A percentile compares a stretch with the other conserved stretches of the same genome.
Evolutionary conservation across 2,329 filamentous ascomycete genomes (phyloP).

Genomic region (Aspergillus sp.): DNA sequence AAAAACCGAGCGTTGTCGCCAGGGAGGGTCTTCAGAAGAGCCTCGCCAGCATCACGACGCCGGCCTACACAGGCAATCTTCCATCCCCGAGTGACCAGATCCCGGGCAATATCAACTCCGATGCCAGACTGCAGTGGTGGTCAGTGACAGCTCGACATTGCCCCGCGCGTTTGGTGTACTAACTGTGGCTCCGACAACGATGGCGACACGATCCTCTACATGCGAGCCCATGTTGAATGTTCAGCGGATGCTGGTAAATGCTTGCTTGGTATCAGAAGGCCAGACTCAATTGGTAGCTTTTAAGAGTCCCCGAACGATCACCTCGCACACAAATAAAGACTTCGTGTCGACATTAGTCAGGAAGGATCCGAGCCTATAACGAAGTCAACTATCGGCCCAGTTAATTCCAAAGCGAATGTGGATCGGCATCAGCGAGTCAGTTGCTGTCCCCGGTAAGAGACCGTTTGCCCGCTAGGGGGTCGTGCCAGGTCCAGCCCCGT

Average conservation of each 20-base stretch:
- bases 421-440: too few species aligned
- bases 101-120: constrained; percentile 42
- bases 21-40: constrained; percentile 32
- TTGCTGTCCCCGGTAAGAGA: too few species aligned
- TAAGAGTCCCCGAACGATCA: too few species aligned
- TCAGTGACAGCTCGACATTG: neutral
- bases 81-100: constrained; percentile 37
- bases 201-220: neutral
- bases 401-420: too few species aligned
- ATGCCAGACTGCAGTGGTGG: constrained; percentile 41
- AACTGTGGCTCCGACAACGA: neutral
- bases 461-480: too few species aligned
- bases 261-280: neutral
- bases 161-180: neutral
- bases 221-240: neutral
- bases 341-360: too few species aligned
- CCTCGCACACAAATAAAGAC: too few species aligned
- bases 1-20: constrained; percentile 44
- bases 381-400: too few species aligned
- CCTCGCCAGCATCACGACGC: constrained; percentile 31
- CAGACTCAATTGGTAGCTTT: constrained; percentile 25
- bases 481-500: too few species aligned
- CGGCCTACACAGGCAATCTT: constrained; percentile 40
- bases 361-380: too few species aligned
- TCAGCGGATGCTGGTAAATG: neutral